Conservation (phyloP, 2,329 filamentous ascomycete species). For the Microdochium nivale region DNA sequence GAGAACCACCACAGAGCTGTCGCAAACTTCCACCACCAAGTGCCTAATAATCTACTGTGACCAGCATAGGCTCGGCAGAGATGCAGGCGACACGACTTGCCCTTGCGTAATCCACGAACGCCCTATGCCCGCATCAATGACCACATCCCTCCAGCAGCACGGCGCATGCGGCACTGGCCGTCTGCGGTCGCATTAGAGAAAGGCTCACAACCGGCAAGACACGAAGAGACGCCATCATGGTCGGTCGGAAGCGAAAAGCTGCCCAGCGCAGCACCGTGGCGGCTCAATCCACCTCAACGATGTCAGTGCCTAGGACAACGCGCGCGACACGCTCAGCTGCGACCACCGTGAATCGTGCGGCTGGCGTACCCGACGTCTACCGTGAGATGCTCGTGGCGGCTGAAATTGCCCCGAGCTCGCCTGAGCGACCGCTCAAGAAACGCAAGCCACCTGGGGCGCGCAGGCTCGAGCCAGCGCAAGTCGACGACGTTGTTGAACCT, state of each 20-base stretch:
- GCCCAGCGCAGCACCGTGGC: slow-evolving; percentile 1
- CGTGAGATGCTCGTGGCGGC: slow-evolving; percentile 40
- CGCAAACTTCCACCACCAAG: too few relatives aligned
- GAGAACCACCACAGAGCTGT: too few relatives aligned
- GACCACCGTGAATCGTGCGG: slow-evolving; percentile 6
- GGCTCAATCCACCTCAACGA: not conserved
- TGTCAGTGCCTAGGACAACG: not conserved
- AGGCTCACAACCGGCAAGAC: not conserved
- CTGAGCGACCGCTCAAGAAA: not conserved
- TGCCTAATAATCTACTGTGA: too few relatives aligned
- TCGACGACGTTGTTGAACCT: slow-evolving; percentile 2
- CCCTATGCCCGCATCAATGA: too few relatives aligned
- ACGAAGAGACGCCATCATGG: slow-evolving; percentile 11
- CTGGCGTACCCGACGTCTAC: slow-evolving; percentile 30
- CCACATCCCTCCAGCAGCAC: too few relatives aligned
- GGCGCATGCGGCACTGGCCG: too few relatives aligned
- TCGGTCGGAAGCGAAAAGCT: slow-evolving; percentile 17
- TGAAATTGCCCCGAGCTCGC: slow-evolving; percentile 23
- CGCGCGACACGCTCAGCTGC: slow-evolving; percentile 2
- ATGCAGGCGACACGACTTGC: too few relatives aligned
- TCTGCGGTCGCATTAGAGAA: too few relatives aligned
- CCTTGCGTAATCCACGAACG: too few relatives aligned
- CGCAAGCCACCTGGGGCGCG: slow-evolving; percentile 11
- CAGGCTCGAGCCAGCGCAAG: slow-evolving; percentile 2
- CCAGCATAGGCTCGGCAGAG: too few relatives aligned